phyloP scores from a whole-genome alignment of 495 filamentous ascomycete species.

The Podospora sp. region DNA sequence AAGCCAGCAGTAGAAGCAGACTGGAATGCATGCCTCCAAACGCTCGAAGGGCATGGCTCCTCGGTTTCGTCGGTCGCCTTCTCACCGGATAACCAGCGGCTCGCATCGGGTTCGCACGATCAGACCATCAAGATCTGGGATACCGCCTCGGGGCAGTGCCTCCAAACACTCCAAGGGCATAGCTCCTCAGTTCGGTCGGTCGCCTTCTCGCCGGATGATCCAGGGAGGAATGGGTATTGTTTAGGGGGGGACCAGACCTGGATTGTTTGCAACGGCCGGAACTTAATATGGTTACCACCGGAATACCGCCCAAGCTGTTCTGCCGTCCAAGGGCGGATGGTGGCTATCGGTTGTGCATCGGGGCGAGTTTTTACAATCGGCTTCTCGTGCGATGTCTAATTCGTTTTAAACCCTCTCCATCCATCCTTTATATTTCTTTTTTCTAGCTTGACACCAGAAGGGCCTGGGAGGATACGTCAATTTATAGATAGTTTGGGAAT shows the following conservation, averaged over 20 bases:
- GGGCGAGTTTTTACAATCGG: constrained; percentile 5
- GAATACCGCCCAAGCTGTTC: constrained; percentile 1
- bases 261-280: constrained; percentile 1
- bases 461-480: constrained; percentile 21
- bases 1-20: constrained; percentile 18
- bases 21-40: constrained; percentile 23
- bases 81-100: constrained; percentile 7
- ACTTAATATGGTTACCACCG: background rate
- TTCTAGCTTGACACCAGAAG: constrained; percentile 26
- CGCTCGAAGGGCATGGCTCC: constrained; percentile 32
- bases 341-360: background rate
- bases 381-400: constrained; percentile 8
- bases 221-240: too few species aligned
- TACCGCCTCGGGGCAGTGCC: constrained; percentile 22
- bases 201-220: constrained; percentile 1
- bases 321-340: constrained; percentile 8
- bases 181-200: background rate
- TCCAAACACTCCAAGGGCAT: constrained; percentile 20
- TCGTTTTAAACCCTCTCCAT: constrained; percentile 3
- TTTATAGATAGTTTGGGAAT: constrained; percentile 27
- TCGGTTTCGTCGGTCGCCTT: constrained; percentile 28
- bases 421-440: constrained; percentile 19
- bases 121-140: constrained; percentile 36
- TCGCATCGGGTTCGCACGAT: constrained; percentile 38
- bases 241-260: background rate